Conservation (phyloP, 257 asterid species). For the Jaltomata sinuosa region DNA sequence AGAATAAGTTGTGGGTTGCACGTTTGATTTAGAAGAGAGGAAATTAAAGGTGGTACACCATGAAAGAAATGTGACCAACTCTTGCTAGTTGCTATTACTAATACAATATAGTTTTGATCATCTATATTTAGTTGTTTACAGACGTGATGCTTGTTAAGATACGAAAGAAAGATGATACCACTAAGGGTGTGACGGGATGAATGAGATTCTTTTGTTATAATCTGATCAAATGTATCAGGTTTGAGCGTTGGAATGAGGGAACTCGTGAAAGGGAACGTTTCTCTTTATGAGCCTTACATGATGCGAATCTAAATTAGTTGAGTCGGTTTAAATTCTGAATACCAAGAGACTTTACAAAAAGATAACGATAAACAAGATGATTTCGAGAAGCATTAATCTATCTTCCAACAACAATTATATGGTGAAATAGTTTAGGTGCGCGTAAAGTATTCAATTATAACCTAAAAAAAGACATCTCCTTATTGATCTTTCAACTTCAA, state of each 20-base stretch:
- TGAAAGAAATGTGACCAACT: not conserved
- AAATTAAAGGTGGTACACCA: conserved; percentile 26
- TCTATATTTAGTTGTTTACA: not conserved
- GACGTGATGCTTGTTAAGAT: not conserved
- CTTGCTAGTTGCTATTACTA: not conserved
- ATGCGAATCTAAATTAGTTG: not conserved
- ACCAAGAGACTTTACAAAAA: not conserved
- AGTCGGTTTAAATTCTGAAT: not conserved
- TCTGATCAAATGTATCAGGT: not conserved
- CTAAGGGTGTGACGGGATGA: not conserved
- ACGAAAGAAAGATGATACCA: not conserved
- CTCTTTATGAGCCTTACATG: not conserved
- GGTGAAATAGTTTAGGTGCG: not conserved
- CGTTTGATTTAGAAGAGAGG: conserved; percentile 19
- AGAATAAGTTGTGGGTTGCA: conserved; percentile 30
- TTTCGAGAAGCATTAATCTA: not conserved
- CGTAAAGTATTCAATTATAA: not conserved
- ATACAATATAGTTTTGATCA: not conserved
- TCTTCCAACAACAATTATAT: not conserved
- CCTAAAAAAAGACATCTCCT: not conserved
- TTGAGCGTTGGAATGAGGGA: not conserved
- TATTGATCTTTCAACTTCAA: not conserved
- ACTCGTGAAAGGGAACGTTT: not conserved
- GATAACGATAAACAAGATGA: not conserved
- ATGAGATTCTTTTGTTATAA: not conserved